Evolutionary conservation across 2,329 filamentous ascomycete genomes (phyloP).

Genomic region (Sporothrix humicola): DNA sequence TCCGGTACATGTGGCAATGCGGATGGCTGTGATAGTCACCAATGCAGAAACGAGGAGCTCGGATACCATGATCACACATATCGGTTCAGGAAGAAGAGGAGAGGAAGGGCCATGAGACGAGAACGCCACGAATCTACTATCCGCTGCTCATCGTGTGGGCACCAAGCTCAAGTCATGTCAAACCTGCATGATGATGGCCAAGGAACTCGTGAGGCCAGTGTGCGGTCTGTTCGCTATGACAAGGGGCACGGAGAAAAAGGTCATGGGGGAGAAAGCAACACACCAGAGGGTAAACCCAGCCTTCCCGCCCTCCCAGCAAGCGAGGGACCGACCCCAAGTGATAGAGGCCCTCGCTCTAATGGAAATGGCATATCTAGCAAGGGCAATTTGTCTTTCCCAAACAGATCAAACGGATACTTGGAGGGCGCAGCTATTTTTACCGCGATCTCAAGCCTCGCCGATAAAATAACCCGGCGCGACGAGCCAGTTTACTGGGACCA

Average conservation of each 20-base stretch:
- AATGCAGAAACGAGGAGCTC: neutral
- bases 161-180: slow-evolving; percentile 21
- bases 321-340: neutral
- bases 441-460: neutral
- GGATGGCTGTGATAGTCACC: slow-evolving; percentile 1
- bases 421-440: slow-evolving; percentile 1
- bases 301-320: slow-evolving; percentile 30
- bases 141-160: slow-evolving; percentile 34
- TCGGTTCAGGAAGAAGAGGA: neutral
- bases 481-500: slow-evolving; percentile 1
- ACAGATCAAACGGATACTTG: neutral
- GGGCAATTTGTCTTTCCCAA: neutral
- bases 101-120: slow-evolving; percentile 6
- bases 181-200: slow-evolving; percentile 29
- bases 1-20: slow-evolving; percentile 15
- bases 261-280: neutral
- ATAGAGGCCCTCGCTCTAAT: neutral
- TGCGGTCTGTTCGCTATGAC: slow-evolving; percentile 3
- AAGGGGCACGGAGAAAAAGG: neutral
- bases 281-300: neutral
- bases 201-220: slow-evolving; percentile 18
- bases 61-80: neutral
- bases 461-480: neutral
- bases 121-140: slow-evolving; percentile 24
- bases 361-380: neutral